phyloP scores from a whole-genome alignment of 1,284 basidiomycete genomes.

The Tylopilus orsonianus region DNA sequence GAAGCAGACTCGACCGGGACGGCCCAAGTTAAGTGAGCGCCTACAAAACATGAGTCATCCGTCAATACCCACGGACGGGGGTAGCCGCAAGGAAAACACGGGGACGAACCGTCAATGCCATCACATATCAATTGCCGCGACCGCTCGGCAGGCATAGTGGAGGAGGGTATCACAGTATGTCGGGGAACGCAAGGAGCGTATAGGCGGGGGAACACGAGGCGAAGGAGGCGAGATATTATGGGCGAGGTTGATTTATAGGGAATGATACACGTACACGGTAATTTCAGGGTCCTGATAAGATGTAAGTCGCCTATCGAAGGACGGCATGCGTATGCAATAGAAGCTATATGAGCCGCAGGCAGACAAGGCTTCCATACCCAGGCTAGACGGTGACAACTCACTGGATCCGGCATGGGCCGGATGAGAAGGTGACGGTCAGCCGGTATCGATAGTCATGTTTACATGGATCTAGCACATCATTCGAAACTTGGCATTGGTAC shows the following conservation, averaged over 20 bases:
- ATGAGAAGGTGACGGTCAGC: constrained; percentile 12
- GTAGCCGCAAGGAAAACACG: not conserved
- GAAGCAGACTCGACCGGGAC: constrained; percentile 46
- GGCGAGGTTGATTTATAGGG: constrained; percentile 33
- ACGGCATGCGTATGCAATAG: constrained; percentile 35
- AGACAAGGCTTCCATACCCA: constrained; percentile 31
- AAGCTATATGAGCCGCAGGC: constrained; percentile 22
- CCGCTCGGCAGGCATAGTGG: constrained; percentile 56
- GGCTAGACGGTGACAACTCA: constrained; percentile 13
- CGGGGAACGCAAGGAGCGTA: constrained; percentile 21
- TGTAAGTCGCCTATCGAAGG: constrained; percentile 34
- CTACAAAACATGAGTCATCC: constrained; percentile 33
- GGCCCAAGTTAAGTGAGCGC: constrained; percentile 53
- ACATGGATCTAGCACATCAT: constrained; percentile 10
- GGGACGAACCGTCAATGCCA: constrained; percentile 43
- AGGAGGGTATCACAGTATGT: constrained; percentile 28
- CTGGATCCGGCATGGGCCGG: constrained; percentile 22
- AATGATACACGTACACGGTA: constrained; percentile 37
- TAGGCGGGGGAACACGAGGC: constrained; percentile 30
- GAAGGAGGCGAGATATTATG: constrained; percentile 17
- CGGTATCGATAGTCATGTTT: constrained; percentile 17
- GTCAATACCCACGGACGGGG: constrained; percentile 6
- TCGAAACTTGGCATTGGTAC: constrained; percentile 13
- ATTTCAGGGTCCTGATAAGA: constrained; percentile 36
- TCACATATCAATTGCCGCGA: constrained; percentile 46